Base-by-base conservation (phyloP, 192 early-diverging fungal species). In the Umbelopsis vinacea region DNA sequence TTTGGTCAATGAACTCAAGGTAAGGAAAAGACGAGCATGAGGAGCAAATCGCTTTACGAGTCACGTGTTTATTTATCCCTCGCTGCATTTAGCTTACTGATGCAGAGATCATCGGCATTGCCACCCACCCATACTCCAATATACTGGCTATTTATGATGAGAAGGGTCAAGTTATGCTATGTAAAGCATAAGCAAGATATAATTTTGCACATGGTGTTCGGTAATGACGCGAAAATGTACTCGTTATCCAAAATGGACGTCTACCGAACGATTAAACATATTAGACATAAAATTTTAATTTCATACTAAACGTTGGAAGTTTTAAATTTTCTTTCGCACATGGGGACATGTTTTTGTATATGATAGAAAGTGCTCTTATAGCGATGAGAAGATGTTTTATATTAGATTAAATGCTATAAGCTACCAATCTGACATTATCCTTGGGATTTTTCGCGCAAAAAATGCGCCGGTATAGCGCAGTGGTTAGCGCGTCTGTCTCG, bases 51-150 rank as follows among this genome's bases (percentile, higher is more conserved):
- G 3, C 29, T 29, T 29, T 37, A 37, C 15, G n/a, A 26, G 9
- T 76, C 72, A 43, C 40, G 40, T 43, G 40, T 4, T 43, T 4
- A 11, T 1, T 43, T 29, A 29, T 29, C 29, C 40, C 40, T n/a
- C n/a, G n/a, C n/a, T 43, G 11, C 66, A 69, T 73, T 48, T 75
- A 82, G 89, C 77, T 89, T 2, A 81, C 86, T 0, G 88, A 90
- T 14, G 71, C 83, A 0, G 94, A 96, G 53, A 84, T 97, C 0
- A 88, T 92, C 70, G 94, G 94, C 2, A 82, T 97, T 47, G 82
- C 84, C 1, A 79, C 88, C 38, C 97, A 98, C 83, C 97, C 97
- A 19, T 89, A 86, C 35, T 82, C 94, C 12, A 98, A 96, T 75
- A 86, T 96, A 45, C 19, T 93, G 46, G 92, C 90, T 2, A 71